These are phyloP conservation scores for Nitzschia sp. DNA, from an alignment of 108 stramenopile genomes.

Conservation along the genomic window DNA sequence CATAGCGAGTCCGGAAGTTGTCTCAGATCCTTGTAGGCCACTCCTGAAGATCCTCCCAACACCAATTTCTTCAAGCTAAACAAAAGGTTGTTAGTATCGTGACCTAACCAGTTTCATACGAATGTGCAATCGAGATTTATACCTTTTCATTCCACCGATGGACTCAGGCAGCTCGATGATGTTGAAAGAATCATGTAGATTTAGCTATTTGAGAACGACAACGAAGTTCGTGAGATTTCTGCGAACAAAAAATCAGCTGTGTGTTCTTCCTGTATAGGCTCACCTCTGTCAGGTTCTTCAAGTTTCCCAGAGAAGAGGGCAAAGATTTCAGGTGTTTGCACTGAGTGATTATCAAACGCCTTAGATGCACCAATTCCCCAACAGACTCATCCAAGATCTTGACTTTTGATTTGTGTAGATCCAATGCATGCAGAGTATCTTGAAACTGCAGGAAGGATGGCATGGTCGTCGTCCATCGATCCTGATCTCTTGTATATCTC, in stretches of 20 bases:
- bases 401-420: conserved; percentile 37
- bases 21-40: conserved; percentile 36
- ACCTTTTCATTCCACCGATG: conserved; percentile 27
- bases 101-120: not conserved
- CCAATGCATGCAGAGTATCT: conserved; percentile 18
- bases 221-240: not conserved
- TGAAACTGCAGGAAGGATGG: conserved; percentile 10
- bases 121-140: not conserved
- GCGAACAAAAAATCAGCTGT: not conserved
- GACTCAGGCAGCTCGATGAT: conserved; percentile 36
- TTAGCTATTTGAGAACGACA: conserved; percentile 13
- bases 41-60: conserved; percentile 36
- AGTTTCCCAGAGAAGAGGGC: conserved; percentile 37
- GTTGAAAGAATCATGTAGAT: conserved; percentile 32
- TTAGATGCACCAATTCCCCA: conserved; percentile 20
- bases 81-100: not conserved
- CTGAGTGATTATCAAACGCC: conserved; percentile 28
- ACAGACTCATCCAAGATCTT: conserved; percentile 28
- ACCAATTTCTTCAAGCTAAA: conserved; percentile 20
- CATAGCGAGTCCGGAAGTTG: conserved; percentile 30
- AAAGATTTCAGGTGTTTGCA: conserved; percentile 35
- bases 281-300: conserved; percentile 44
- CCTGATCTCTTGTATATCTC: conserved; percentile 7
- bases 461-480: conserved; percentile 26
- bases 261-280: not conserved